Percentiles rank a stretch among this genome's conserved stretches.
phyloP scores from a whole-genome alignment of 495 filamentous ascomycete species.

The Astrothelium macrocarpum region DNA sequence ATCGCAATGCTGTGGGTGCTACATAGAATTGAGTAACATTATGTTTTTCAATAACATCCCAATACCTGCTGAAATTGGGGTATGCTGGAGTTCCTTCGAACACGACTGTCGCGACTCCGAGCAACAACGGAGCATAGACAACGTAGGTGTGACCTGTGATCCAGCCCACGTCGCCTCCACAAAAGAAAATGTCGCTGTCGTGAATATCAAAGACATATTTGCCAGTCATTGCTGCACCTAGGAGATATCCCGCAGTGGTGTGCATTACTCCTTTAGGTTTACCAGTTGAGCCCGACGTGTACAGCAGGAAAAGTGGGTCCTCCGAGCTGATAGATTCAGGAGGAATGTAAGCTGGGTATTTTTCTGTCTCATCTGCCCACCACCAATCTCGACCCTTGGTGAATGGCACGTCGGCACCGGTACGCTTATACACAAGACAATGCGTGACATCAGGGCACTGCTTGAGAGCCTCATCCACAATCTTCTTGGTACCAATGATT shows the following conservation, averaged over 20 bases:
- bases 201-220: conserved; percentile 99
- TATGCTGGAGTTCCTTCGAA: conserved; percentile 98
- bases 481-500: conserved; percentile 96
- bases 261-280: conserved; percentile 99
- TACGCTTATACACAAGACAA: conserved; percentile 89
- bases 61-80: conserved; percentile 95
- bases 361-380: conserved; percentile 98
- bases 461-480: conserved; percentile 96
- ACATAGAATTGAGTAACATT: conserved; percentile 97
- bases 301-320: conserved; percentile 93
- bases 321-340: conserved; percentile 84
- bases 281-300: conserved; percentile 95
- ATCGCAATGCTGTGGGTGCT: conserved; percentile 82
- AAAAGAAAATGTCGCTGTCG: conserved; percentile 86
- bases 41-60: conserved; percentile 95
- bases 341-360: conserved; percentile 82
- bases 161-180: conserved; percentile 97
- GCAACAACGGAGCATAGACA: conserved; percentile 87
- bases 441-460: conserved; percentile 86
- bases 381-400: conserved; percentile 82
- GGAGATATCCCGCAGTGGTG: conserved; percentile 86
- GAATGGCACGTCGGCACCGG: conserved; percentile 85
- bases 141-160: conserved; percentile 99
- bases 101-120: conserved; percentile 92
- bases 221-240: conserved; percentile 85